Percentiles rank a stretch among this genome's conserved stretches.
Conservation (phyloP, 805 yeast genomes). For the Yarrowia osloensis region DNA sequence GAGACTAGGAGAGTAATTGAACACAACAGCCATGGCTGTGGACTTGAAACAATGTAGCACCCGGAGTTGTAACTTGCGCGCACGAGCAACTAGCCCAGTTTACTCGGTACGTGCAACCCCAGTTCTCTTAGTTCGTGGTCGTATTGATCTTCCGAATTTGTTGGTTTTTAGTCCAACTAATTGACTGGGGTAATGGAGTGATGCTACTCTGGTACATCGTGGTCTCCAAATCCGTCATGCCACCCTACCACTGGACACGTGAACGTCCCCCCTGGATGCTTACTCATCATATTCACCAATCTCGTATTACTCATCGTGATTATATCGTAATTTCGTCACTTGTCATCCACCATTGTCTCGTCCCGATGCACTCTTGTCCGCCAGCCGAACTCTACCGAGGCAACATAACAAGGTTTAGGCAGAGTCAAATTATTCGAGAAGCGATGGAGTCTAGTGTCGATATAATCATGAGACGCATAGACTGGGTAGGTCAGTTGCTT, state of each 20-base stretch:
- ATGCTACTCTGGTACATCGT: too few relatives aligned
- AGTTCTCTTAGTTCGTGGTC: neutral
- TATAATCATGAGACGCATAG: neutral
- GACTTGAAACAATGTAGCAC: too few relatives aligned
- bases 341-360: neutral
- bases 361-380: too few relatives aligned
- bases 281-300: neutral
- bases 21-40: too few relatives aligned
- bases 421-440: neutral
- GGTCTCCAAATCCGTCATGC: too few relatives aligned
- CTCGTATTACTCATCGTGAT: neutral
- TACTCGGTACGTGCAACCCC: neutral
- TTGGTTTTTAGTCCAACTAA: neutral
- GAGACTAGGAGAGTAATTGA: neutral
- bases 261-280: too few relatives aligned
- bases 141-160: too few relatives aligned
- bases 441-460: neutral
- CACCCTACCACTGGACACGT: too few relatives aligned
- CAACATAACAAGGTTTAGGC: neutral
- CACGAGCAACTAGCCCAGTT: too few relatives aligned
- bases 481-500: neutral
- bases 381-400: neutral
- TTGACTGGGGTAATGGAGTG: too few relatives aligned
- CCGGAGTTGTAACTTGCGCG: too few relatives aligned
- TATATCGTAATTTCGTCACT: neutral